Conservation (phyloP, 1,284 basidiomycete genomes). For the Tilletiopsis washingtonensis region DNA sequence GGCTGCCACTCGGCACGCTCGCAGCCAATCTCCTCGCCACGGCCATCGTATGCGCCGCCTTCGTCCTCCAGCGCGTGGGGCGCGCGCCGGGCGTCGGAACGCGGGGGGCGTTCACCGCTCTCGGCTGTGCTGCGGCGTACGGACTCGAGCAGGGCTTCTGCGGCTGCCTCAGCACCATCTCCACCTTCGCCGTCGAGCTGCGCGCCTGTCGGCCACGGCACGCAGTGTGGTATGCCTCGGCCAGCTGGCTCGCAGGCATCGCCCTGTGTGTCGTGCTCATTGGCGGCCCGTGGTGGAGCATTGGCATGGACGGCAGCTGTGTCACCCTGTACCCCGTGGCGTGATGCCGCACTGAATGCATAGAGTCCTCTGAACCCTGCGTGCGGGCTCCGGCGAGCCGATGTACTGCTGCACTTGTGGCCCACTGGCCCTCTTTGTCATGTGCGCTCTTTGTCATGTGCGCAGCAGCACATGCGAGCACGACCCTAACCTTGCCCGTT, state of each 20-base stretch:
- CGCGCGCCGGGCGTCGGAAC: constrained; percentile 1
- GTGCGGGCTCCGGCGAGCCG: too few relatives aligned
- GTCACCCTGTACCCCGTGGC: background rate
- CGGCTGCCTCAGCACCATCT: constrained; percentile 87
- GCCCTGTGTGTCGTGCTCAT: constrained; percentile 31
- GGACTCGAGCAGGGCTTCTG: constrained; percentile 79
- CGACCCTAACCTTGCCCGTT: too few relatives aligned
- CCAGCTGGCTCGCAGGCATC: constrained; percentile 28
- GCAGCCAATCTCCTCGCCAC: constrained; percentile 68
- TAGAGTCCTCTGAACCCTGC: too few relatives aligned
- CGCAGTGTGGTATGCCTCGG: constrained; percentile 30
- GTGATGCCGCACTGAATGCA: too few relatives aligned
- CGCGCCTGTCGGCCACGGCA: constrained; percentile 52
- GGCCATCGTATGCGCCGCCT: constrained; percentile 17
- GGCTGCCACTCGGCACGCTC: constrained; percentile 80
- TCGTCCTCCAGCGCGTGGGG: constrained; percentile 23
- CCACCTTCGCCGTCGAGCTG: constrained; percentile 82
- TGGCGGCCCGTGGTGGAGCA: constrained; percentile 38
- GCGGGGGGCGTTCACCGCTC: constrained; percentile 5
- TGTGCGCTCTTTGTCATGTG: too few relatives aligned
- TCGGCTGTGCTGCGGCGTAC: constrained; percentile 29
- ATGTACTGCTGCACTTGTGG: too few relatives aligned
- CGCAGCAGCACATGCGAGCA: too few relatives aligned
- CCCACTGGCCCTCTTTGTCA: too few relatives aligned
- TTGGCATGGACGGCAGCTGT: constrained; percentile 32